phyloP scores from a whole-genome alignment of 768 basidiomycete species.

The Gelatoporia subvermispora region DNA sequence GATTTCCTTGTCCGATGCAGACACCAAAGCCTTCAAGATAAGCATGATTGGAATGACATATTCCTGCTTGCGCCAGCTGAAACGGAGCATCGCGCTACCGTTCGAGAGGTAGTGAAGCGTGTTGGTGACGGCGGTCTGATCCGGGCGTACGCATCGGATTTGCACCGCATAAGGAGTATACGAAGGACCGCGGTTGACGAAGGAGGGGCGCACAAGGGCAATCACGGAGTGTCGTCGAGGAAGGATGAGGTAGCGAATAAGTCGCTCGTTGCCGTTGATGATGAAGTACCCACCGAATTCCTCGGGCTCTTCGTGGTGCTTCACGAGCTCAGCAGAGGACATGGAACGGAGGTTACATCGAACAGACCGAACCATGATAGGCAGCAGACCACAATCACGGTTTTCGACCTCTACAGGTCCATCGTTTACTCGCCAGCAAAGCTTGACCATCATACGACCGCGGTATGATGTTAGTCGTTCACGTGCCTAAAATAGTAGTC shows the following conservation, averaged over 20 bases:
- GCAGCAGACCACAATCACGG: conserved; percentile 86
- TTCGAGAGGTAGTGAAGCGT: conserved; percentile 96
- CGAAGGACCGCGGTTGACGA: conserved; percentile 87
- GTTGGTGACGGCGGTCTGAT: conserved; percentile 92
- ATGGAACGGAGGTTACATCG: conserved; percentile 88
- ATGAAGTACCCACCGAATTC: conserved; percentile 99
- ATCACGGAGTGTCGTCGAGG: conserved; percentile 95
- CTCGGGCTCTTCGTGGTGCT: conserved; percentile 92
- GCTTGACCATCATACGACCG: conserved; percentile 80
- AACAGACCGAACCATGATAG: conserved; percentile 96
- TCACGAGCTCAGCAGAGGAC: conserved; percentile 82
- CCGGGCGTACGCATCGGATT: conserved; percentile 90
- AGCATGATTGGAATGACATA: conserved; percentile 98
- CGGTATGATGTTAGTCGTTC: conserved; percentile 92
- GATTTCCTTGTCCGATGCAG: conserved; percentile 91
- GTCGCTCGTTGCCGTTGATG: conserved; percentile 97
- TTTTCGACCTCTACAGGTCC: conserved; percentile 62
- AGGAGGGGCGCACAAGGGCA: conserved; percentile 86
- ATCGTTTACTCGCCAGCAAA: conserved; percentile 75
- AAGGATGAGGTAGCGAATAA: conserved; percentile 95
- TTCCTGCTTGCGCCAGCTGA: conserved; percentile 97
- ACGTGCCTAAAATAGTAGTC: conserved; percentile 56
- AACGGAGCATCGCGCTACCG: conserved; percentile 94
- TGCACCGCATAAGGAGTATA: conserved; percentile 94
- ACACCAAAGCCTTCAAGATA: conserved; percentile 86